A percentile compares a stretch with the other conserved stretches of the same genome.
These are phyloP conservation scores for Lipomyces orientalis DNA, from an alignment of 805 yeast species.

Conservation along the genomic window DNA sequence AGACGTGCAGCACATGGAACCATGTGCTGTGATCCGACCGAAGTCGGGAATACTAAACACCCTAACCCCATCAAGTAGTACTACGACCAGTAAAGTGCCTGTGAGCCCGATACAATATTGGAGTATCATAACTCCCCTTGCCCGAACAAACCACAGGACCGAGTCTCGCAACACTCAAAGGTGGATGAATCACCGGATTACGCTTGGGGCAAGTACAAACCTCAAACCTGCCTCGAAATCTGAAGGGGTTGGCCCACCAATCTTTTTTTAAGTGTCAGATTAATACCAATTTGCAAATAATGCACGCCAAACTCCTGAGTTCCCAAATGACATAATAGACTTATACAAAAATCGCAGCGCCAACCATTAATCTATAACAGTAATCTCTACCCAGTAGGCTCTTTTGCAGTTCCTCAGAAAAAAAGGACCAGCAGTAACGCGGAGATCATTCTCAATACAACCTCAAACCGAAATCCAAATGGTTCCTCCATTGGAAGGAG, in stretches of 20 bases:
- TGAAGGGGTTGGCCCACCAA: background rate
- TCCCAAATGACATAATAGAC: background rate
- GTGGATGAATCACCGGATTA: too few relatives aligned
- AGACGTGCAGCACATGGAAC: background rate
- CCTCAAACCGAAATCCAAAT: background rate
- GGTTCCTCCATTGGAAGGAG: background rate
- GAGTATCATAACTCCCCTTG: too few relatives aligned
- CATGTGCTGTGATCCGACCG: background rate
- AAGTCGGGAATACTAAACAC: background rate
- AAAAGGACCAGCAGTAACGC: background rate
- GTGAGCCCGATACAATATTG: too few relatives aligned
- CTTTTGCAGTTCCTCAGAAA: background rate
- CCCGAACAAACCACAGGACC: too few relatives aligned
- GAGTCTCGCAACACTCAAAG: too few relatives aligned
- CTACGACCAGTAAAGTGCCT: too few relatives aligned
- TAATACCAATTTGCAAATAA: background rate
- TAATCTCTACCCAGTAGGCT: background rate
- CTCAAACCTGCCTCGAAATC: background rate
- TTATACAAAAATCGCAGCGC: background rate
- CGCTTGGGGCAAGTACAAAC: too few relatives aligned
- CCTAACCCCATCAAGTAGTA: background rate
- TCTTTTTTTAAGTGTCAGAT: background rate
- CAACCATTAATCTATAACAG: background rate
- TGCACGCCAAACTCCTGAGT: background rate
- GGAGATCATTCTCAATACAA: too few relatives aligned